These are phyloP conservation scores for Paratinospora sagittata DNA, from an alignment of 164 flowering plant species.

Conservation along the genomic window DNA sequence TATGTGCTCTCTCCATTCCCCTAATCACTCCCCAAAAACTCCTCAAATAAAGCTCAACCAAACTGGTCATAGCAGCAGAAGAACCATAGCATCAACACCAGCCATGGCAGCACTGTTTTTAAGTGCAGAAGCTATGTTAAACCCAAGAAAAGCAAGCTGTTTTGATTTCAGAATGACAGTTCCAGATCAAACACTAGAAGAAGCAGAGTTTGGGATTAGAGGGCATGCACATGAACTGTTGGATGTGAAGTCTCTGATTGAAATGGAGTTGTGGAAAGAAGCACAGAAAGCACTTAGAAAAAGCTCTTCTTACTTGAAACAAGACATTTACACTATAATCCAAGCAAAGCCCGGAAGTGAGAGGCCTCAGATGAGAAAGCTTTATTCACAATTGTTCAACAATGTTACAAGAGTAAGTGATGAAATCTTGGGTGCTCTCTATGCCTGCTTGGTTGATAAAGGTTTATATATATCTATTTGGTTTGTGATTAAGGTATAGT, in stretches of 20 bases:
- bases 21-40: not conserved
- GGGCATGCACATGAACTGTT: conserved; percentile 40
- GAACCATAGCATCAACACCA: conserved; percentile 5
- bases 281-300: conserved; percentile 50
- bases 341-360: conserved; percentile 51
- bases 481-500: too few species aligned
- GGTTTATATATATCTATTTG: too few species aligned
- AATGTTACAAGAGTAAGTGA: conserved; percentile 16
- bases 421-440: not conserved
- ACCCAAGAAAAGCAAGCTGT: conserved; percentile 19
- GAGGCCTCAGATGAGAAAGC: conserved; percentile 57
- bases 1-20: not conserved
- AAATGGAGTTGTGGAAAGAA: conserved; percentile 48
- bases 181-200: conserved; percentile 60
- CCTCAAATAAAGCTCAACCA: not conserved
- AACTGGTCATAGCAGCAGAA: not conserved
- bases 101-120: conserved; percentile 2
- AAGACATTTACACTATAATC: conserved; percentile 67
- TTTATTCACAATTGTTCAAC: conserved; percentile 43
- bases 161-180: conserved; percentile 46
- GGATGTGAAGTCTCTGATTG: conserved; percentile 39
- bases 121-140: conserved; percentile 15
- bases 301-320: conserved; percentile 46
- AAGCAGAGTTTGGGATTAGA: conserved; percentile 43
- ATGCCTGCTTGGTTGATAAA: too few species aligned